These are phyloP conservation scores for Debaryomycetaceae sp. DNA, from an alignment of 1,139 yeast species.

Conservation along the genomic window DNA sequence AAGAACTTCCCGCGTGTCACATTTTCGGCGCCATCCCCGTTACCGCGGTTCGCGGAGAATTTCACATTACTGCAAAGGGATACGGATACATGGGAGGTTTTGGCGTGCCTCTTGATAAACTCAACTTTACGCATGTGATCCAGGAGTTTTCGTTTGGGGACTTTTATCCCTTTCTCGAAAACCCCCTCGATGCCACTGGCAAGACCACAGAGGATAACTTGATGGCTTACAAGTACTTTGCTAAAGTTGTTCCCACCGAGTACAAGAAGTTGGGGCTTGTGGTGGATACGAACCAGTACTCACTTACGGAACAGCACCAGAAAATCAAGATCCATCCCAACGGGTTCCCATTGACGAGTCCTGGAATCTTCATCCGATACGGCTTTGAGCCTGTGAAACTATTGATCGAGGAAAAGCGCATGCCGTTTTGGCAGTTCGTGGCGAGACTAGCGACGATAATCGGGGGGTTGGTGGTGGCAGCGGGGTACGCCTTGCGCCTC, in stretches of 20 bases:
- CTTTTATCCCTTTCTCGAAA: slow-evolving; percentile 74
- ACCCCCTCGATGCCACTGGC: slow-evolving; percentile 74
- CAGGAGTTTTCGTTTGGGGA: slow-evolving; percentile 87
- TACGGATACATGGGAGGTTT: slow-evolving; percentile 44
- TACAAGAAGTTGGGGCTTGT: slow-evolving; percentile 62
- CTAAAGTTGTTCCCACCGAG: slow-evolving; percentile 77
- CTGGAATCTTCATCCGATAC: slow-evolving; percentile 78
- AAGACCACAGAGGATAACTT: slow-evolving; percentile 36
- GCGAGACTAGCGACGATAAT: slow-evolving; percentile 68
- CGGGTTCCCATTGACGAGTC: slow-evolving; percentile 28
- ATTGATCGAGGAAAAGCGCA: slow-evolving; percentile 55
- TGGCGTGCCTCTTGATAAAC: slow-evolving; percentile 32
- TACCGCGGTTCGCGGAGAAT: slow-evolving; percentile 75
- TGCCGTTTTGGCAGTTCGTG: slow-evolving; percentile 69
- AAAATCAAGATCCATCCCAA: slow-evolving; percentile 12
- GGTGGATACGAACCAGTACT: slow-evolving; percentile 78
- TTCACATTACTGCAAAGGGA: slow-evolving; percentile 75
- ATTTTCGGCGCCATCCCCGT: slow-evolving; percentile 82
- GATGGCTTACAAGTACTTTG: slow-evolving; percentile 49
- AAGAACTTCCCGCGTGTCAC: slow-evolving; percentile 73
- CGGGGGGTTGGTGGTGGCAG: slow-evolving; percentile 60
- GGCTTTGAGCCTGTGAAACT: slow-evolving; percentile 83
- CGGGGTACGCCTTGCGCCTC: slow-evolving; percentile 32
- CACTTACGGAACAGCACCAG: slow-evolving; percentile 50
- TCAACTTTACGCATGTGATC: slow-evolving; percentile 78